A percentile compares a stretch with the other conserved stretches of the same genome.
Evolutionary conservation across 352 stramenopile species (phyloP).

Genomic region (Phytophthora palmivora): DNA sequence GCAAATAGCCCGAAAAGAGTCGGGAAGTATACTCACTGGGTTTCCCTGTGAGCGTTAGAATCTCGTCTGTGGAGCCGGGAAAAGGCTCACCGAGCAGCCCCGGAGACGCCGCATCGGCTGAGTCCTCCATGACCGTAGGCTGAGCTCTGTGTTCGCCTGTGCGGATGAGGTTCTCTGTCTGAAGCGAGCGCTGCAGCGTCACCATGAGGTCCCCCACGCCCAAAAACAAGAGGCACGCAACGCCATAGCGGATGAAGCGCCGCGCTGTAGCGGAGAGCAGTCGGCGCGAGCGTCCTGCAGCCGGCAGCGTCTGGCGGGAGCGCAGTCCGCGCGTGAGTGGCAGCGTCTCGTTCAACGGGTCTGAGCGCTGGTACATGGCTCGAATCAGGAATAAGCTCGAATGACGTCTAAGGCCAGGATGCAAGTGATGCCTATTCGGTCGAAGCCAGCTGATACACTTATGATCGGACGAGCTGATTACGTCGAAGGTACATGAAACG

Average conservation of each 20-base stretch:
- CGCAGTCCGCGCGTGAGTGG: constrained; percentile 40
- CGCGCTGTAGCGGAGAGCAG: constrained; percentile 28
- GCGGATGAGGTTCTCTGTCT: constrained; percentile 34
- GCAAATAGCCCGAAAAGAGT: constrained; percentile 69
- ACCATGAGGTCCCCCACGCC: constrained; percentile 42
- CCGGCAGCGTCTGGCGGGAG: constrained; percentile 31
- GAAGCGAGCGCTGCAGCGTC: constrained; percentile 38
- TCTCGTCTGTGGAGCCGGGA: constrained; percentile 53
- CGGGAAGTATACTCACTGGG: constrained; percentile 56
- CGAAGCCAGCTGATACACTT: background rate
- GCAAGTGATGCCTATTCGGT: background rate
- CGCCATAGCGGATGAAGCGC: constrained; percentile 35
- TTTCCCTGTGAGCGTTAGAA: constrained; percentile 49
- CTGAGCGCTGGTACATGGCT: constrained; percentile 25
- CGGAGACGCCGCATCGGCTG: constrained; percentile 17
- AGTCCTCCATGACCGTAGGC: constrained; percentile 27
- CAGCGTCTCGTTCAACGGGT: constrained; percentile 41
- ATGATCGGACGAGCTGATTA: background rate
- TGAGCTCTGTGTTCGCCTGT: constrained; percentile 12
- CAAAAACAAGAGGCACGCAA: constrained; percentile 36
- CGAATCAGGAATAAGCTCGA: background rate
- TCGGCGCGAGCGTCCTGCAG: constrained; percentile 15
- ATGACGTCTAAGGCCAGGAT: background rate
- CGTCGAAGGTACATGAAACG: no score
- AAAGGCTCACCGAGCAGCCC: constrained; percentile 25